A percentile compares a stretch with the other conserved stretches of the same genome.
These are phyloP conservation scores for Coemansia erecta DNA, from an alignment of 192 early-diverging fungal genomes.

Conservation along the genomic window DNA sequence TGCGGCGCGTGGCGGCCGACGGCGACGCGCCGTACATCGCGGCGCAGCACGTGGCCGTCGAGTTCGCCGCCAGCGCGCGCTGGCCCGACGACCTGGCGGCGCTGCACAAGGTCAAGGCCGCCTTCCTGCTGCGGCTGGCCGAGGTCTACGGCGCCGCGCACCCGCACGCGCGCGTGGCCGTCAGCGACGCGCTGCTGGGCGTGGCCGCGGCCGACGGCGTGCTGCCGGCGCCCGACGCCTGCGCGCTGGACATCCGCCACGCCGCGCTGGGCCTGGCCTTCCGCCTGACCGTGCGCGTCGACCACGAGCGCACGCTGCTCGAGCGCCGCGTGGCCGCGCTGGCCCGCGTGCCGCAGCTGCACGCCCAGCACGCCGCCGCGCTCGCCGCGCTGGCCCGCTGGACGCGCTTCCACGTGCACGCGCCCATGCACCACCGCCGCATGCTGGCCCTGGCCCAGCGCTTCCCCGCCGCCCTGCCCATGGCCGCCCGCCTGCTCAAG, in stretches of 20 bases:
- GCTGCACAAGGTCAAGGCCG: conserved; percentile 86
- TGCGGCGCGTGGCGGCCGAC: conserved; percentile 38
- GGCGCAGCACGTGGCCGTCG: conserved; percentile 75
- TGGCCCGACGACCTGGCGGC: conserved; percentile 90
- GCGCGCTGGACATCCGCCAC: conserved; percentile 71
- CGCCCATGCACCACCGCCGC: conserved; percentile 36
- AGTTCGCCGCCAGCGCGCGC: conserved; percentile 77
- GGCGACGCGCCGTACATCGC: conserved; percentile 59
- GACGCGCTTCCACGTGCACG: conserved; percentile 28
- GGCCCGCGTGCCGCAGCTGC: conserved; percentile 32
- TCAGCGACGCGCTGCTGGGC: conserved; percentile 53
- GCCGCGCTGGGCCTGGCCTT: conserved; percentile 67
- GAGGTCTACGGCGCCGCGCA: conserved; percentile 53
- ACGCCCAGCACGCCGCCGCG: conserved; percentile 54
- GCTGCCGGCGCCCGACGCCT: conserved; percentile 33
- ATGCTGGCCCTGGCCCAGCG: conserved; percentile 75
- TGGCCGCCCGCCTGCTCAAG: conserved; percentile 84
- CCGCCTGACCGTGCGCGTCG: conserved; percentile 73
- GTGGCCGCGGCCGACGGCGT: conserved; percentile 55
- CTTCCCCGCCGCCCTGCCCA: conserved; percentile 66
- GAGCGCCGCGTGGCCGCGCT: conserved; percentile 48
- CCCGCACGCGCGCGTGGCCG: conserved; percentile 35
- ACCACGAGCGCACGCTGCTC: conserved; percentile 67
- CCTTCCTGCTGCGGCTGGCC: conserved; percentile 79
- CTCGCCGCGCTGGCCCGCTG: conserved; percentile 30